A percentile compares a stretch with the other conserved stretches of the same genome.
phyloP scores from a whole-genome alignment of 139 green algal species.

The Chlamydomonas sp. region DNA sequence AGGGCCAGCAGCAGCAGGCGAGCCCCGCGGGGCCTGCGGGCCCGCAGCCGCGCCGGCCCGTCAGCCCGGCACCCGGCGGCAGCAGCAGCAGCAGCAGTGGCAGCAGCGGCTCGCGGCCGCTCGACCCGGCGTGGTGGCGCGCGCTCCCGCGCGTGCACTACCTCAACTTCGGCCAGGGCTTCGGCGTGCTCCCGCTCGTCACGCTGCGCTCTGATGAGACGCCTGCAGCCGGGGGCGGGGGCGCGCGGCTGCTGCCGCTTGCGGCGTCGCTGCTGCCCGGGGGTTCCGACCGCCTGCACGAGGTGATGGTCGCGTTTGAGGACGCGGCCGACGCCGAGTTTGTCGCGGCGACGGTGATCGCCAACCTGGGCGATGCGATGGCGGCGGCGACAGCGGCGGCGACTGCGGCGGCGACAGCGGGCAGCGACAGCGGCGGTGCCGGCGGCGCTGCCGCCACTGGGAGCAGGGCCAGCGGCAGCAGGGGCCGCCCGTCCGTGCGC shows the following conservation, averaged over 20 bases:
- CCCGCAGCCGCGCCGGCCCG: no score
- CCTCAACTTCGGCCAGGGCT: slow-evolving; percentile 28
- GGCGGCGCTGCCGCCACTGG: no score
- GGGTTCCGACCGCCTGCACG: not conserved
- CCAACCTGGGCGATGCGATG: not conserved
- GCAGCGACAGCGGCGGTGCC: no score
- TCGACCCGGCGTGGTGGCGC: slow-evolving; percentile 26
- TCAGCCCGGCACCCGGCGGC: no score
- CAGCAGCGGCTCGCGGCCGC: not conserved
- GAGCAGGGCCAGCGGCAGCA: no score
- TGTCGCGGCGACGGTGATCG: slow-evolving; percentile 8
- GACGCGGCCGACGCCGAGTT: slow-evolving; percentile 26
- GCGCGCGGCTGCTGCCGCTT: not conserved
- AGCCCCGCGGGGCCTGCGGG: no score
- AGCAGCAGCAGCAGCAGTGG: not conserved
- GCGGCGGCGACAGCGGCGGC: no score
- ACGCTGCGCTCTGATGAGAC: not conserved
- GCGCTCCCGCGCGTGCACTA: slow-evolving; percentile 23
- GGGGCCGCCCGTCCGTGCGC: no score
- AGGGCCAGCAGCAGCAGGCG: no score
- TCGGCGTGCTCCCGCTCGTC: slow-evolving; percentile 26
- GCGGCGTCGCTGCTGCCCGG: not conserved
- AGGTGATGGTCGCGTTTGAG: slow-evolving; percentile 22
- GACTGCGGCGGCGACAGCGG: no score
- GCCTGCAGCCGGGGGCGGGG: no score